Evolutionary conservation across 805 yeast species (phyloP).

Genomic region (Teunomyces funiuensis): DNA sequence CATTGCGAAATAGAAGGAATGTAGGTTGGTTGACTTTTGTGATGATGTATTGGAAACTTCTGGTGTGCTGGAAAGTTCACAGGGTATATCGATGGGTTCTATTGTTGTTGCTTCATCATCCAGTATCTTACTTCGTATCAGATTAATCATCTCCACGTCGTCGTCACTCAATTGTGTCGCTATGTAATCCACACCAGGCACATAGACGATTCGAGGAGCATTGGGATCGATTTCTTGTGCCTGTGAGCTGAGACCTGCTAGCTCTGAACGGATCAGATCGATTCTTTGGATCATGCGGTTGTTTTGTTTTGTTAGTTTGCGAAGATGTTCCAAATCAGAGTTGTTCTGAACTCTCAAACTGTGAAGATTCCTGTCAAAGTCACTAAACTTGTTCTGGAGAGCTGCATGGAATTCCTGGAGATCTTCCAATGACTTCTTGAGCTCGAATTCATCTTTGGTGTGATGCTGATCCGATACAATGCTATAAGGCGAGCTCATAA

Average conservation of each 20-base stretch:
- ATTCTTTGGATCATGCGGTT: conserved; percentile 8
- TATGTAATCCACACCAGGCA: not conserved
- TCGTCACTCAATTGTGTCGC: not conserved
- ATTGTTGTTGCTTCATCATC: too few species aligned
- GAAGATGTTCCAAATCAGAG: conserved; percentile 10
- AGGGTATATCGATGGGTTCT: too few species aligned
- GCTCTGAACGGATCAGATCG: conserved; percentile 9
- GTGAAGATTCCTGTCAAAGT: conserved; percentile 9
- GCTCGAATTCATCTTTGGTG: conserved; percentile 6
- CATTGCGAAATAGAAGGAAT: not conserved
- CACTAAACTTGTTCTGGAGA: conserved; percentile 9
- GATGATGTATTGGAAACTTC: not conserved
- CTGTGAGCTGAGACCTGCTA: conserved; percentile 9
- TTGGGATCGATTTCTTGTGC: conserved; percentile 7
- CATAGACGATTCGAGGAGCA: not conserved
- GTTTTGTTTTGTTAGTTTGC: conserved; percentile 6
- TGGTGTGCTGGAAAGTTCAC: too few species aligned
- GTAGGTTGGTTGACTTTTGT: not conserved
- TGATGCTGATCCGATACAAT: not conserved
- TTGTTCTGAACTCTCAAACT: conserved; percentile 10
- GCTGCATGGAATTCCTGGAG: conserved; percentile 10
- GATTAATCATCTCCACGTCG: not conserved
- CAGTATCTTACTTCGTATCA: too few species aligned
- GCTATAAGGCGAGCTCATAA: not conserved
- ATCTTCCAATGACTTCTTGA: conserved; percentile 12